These are phyloP conservation scores for Zygosaccharomyces pseudobailii DNA, from an alignment of 1,139 yeast species.

Conservation along the genomic window DNA sequence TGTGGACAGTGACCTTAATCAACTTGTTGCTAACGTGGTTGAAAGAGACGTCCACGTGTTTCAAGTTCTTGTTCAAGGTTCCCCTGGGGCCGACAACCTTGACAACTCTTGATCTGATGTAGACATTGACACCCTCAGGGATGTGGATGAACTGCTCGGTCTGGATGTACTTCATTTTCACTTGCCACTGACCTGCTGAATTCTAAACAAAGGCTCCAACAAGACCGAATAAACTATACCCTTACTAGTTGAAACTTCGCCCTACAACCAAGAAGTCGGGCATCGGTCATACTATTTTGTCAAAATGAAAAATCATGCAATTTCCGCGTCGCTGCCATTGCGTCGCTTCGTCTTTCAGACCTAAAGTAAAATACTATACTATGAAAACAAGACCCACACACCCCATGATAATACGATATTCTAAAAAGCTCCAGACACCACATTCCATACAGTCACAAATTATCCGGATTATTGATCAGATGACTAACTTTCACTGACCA, in stretches of 20 bases:
- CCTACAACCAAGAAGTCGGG: background rate
- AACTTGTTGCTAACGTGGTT: constrained; percentile 63
- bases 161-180: constrained; percentile 83
- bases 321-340: constrained; percentile 4
- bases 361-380: too few species aligned
- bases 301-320: constrained; percentile 1
- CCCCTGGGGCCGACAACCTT: constrained; percentile 99
- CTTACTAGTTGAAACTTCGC: background rate
- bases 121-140: constrained; percentile 92
- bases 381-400: too few species aligned
- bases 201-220: constrained; percentile 1
- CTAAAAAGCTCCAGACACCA: background rate
- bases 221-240: background rate
- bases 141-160: constrained; percentile 87
- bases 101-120: constrained; percentile 87
- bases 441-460: constrained; percentile 1
- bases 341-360: too few species aligned
- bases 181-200: constrained; percentile 3
- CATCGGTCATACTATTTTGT: constrained; percentile 1
- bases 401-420: background rate
- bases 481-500: constrained; percentile 35
- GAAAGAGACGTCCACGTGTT: constrained; percentile 95
- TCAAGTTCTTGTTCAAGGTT: constrained; percentile 81
- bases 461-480: background rate
- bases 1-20: constrained; percentile 89